Evolutionary conservation across 345 rosid species (phyloP).

Genomic region (Citrus australasica): DNA sequence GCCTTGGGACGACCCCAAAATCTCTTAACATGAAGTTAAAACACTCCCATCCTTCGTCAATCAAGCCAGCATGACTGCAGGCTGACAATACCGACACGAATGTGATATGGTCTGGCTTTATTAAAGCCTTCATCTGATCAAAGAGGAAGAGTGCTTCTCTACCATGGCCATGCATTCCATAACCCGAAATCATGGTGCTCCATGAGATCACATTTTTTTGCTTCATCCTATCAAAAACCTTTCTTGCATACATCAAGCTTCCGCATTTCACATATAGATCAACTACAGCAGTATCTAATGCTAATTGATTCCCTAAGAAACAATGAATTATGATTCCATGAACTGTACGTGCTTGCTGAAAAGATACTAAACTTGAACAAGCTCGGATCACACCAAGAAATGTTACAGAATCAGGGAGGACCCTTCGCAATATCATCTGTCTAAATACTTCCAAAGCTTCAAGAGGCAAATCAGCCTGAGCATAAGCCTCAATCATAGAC

Average conservation of each 20-base stretch:
- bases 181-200: conserved; percentile 55
- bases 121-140: conserved; percentile 37
- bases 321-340: conserved; percentile 19
- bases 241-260: conserved; percentile 34
- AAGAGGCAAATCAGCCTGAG: conserved; percentile 22
- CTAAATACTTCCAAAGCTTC: conserved; percentile 25
- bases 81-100: conserved; percentile 46
- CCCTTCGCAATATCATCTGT: conserved; percentile 8
- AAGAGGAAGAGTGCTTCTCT: conserved; percentile 36
- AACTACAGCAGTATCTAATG: conserved; percentile 26
- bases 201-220: conserved; percentile 40
- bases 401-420: conserved; percentile 28
- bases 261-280: conserved; percentile 50
- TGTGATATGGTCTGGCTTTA: conserved; percentile 44
- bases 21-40: conserved; percentile 43
- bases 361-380: conserved; percentile 26
- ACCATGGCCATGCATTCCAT: conserved; percentile 48
- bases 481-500: conserved; percentile 32
- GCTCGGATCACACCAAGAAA: conserved; percentile 29
- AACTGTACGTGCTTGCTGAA: conserved; percentile 14
- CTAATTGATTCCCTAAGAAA: conserved; percentile 9
- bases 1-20: conserved; percentile 32
- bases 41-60: conserved; percentile 44
- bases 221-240: conserved; percentile 36
- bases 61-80: conserved; percentile 52